A percentile compares a stretch with the other conserved stretches of the same genome.
These are phyloP conservation scores for Notholithocarpus densiflorus DNA, from an alignment of 306 rosid genomes.

Conservation along the genomic window DNA sequence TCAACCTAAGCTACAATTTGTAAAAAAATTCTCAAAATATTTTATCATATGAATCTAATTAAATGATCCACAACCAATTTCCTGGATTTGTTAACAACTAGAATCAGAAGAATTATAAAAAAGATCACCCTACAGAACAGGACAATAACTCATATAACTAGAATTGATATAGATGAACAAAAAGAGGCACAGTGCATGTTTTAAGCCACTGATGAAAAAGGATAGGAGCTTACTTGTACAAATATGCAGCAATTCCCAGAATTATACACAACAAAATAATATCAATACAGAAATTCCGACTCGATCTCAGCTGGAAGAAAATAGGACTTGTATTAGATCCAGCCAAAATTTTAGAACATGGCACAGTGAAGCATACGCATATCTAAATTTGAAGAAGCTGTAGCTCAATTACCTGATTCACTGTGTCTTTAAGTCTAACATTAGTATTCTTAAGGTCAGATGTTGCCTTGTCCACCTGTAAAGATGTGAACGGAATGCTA, in stretches of 20 bases:
- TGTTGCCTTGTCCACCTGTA: slow-evolving; percentile 85
- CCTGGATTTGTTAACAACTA: background rate
- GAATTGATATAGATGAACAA: background rate
- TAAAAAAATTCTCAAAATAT: background rate
- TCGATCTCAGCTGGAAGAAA: slow-evolving; percentile 82
- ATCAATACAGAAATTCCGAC: slow-evolving; percentile 95
- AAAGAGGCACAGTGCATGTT: background rate
- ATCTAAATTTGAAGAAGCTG: slow-evolving; percentile 10
- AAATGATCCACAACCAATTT: background rate
- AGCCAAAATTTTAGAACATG: slow-evolving; percentile 16
- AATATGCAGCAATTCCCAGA: slow-evolving; percentile 96
- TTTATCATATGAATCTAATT: background rate
- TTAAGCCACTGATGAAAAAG: slow-evolving; percentile 16
- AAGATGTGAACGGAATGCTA: slow-evolving; percentile 23
- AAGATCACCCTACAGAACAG: background rate
- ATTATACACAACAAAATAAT: slow-evolving; percentile 83
- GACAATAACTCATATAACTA: background rate
- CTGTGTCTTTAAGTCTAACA: slow-evolving; percentile 91
- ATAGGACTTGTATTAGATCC: slow-evolving; percentile 31
- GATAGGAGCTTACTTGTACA: slow-evolving; percentile 76
- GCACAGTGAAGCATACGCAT: background rate
- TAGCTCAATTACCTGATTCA: slow-evolving; percentile 66
- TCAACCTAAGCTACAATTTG: background rate
- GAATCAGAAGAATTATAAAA: background rate
- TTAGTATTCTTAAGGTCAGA: slow-evolving; percentile 96